Evolutionary conservation across 768 basidiomycete species (phyloP), one percentile per base, ranked within the genome.

Genomic region (Scleroderma bovista): DNA sequence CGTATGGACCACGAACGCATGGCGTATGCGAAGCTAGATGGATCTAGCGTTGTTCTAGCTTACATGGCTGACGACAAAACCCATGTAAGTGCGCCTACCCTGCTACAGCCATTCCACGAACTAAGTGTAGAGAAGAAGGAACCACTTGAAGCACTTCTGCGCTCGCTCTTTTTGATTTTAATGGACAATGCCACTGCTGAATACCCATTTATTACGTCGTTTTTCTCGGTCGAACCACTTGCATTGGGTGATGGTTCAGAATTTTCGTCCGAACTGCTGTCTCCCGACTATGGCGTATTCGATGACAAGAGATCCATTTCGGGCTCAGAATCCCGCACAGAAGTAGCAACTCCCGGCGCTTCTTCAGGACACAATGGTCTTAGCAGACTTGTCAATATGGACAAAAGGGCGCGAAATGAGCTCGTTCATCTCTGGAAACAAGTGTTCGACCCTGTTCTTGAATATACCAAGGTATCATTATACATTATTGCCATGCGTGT

Each of bases 121-220:
- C 49, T 57, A 19, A 55, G 16, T 39, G 29, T 55, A 34, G 20
- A 19, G 34, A 65, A 87, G 94, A 89, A 80, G 81, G 86, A 88
- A 57, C 80, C 87, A 0, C 65, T 86, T 1, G 96, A 98, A 70
- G 85, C 85, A 0, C 72, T 97, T 20, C 75, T 92, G 54, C 83
- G 95, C 22, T 95, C 94, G 0, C 71, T 92, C 22, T 71, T 93
- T 43, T 73, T 98, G 46, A 94, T 96, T 46, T 80, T 98, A 52
- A 84, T 95, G 79, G 93, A 97, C 71, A 98, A 99, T 61, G 86
- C 90, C 3, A 88, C 88, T 1, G 81, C 93, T 24, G 95, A 98
- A 69, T 95, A 93, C 67, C 75, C 83, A 1, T 98, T 98, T 60
- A 69, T 96, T 45, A 80, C 82, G 10, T 72, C 81, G 0, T 98